phyloP scores from a whole-genome alignment of 2,329 filamentous ascomycete genomes.

The Orbilia blumenaviensis region DNA sequence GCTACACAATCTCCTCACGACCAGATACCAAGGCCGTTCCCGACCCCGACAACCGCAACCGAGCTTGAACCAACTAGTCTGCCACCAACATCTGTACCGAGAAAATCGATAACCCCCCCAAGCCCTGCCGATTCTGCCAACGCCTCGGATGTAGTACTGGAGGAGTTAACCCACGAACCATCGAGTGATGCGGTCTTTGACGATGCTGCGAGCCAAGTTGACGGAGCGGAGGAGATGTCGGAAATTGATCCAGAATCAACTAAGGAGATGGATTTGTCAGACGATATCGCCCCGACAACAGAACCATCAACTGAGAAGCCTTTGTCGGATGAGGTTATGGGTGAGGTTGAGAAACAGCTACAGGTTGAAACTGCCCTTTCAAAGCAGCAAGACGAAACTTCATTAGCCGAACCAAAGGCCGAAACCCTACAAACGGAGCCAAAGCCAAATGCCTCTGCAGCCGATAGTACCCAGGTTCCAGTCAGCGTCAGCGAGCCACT shows the following conservation, averaged over 20 bases:
- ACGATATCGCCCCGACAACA: neutral
- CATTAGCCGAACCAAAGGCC: neutral
- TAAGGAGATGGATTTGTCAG: neutral
- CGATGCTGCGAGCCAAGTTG: conserved; percentile 2
- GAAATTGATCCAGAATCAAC: neutral
- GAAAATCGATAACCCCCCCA: conserved; percentile 41
- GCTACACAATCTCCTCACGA: conserved; percentile 22
- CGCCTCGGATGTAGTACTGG: neutral
- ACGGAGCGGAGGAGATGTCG: conserved; percentile 11
- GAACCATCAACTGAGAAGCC: neutral
- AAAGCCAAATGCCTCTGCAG: neutral
- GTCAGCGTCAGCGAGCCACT: neutral
- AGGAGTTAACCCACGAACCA: neutral
- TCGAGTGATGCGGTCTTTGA: neutral
- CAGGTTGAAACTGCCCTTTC: conserved; percentile 49
- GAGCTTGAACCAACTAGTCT: conserved; percentile 24
- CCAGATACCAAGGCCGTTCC: conserved; percentile 41
- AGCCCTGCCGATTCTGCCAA: conserved; percentile 43
- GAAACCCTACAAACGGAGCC: neutral
- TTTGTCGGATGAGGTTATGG: conserved; percentile 35
- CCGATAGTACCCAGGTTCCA: neutral
- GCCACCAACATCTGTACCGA: conserved; percentile 18
- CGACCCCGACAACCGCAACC: conserved; percentile 48
- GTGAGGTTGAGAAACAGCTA: conserved; percentile 51
- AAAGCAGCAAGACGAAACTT: conserved; percentile 29